Percentiles rank a stretch among this genome's conserved stretches.
phyloP scores from a whole-genome alignment of 2,329 filamentous ascomycete genomes.

The Epicoccum nigrum region DNA sequence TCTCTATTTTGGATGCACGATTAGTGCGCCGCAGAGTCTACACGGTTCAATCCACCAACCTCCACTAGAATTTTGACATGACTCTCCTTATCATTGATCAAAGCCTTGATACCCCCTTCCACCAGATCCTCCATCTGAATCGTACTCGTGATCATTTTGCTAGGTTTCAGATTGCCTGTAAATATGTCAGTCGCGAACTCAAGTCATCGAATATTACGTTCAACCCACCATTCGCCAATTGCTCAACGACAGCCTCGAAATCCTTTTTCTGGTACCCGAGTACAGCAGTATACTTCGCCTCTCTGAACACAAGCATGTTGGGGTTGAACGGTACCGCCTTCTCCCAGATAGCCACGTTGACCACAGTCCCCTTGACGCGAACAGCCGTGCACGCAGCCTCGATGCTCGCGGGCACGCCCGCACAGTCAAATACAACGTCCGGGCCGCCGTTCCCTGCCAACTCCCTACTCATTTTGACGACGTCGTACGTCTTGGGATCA shows the following conservation, averaged over 20 bases:
- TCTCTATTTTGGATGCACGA: background rate
- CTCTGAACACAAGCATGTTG: slow-evolving; percentile 60
- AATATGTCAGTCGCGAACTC: background rate
- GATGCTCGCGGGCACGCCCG: slow-evolving; percentile 60
- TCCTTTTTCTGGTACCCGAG: slow-evolving; percentile 60
- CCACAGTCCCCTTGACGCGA: slow-evolving; percentile 61
- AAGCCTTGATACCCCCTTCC: slow-evolving; percentile 61
- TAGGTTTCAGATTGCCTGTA: slow-evolving; percentile 58
- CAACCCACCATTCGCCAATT: slow-evolving; percentile 48
- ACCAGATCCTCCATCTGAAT: slow-evolving; percentile 63
- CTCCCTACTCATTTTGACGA: slow-evolving; percentile 54
- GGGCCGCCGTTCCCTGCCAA: slow-evolving; percentile 59
- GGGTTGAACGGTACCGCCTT: slow-evolving; percentile 60
- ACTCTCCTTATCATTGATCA: slow-evolving; percentile 65
- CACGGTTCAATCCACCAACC: slow-evolving; percentile 27
- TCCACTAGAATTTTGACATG: slow-evolving; percentile 69
- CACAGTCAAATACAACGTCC: slow-evolving; percentile 67
- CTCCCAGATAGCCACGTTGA: slow-evolving; percentile 72
- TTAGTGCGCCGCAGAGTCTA: slow-evolving; percentile 16
- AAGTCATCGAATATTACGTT: background rate
- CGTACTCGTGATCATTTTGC: slow-evolving; percentile 66
- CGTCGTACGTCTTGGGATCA: slow-evolving; percentile 59
- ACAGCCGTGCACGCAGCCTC: slow-evolving; percentile 56
- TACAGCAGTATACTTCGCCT: slow-evolving; percentile 59
- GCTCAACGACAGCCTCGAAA: slow-evolving; percentile 63